These are phyloP conservation scores for Ophiocordyceps camponoti-leonardi DNA, from an alignment of 2,329 filamentous ascomycete genomes.

Conservation along the genomic window DNA sequence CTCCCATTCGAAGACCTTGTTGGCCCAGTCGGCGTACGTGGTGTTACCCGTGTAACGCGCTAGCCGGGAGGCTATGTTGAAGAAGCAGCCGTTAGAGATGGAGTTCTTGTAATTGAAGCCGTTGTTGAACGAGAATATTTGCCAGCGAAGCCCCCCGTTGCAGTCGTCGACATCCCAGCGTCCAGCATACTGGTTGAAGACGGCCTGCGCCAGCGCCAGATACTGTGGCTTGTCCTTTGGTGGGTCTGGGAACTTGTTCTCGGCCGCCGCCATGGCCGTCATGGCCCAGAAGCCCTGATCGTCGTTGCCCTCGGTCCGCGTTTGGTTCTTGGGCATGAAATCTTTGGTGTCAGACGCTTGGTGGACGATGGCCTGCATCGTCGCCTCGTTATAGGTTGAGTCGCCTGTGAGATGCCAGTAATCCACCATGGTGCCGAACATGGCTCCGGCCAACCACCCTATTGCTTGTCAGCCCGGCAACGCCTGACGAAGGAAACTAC, in stretches of 20 bases:
- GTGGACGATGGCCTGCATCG: conserved; percentile 39
- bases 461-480: conserved; percentile 5
- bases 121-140: conserved; percentile 63
- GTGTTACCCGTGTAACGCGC: conserved; percentile 63
- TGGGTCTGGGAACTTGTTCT: conserved; percentile 58
- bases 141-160: conserved; percentile 66
- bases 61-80: conserved; percentile 52
- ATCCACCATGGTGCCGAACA: conserved; percentile 55
- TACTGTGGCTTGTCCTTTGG: conserved; percentile 44
- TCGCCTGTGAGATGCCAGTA: conserved; percentile 59
- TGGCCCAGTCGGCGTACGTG: conserved; percentile 64
- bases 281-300: conserved; percentile 79
- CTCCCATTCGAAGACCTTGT: conserved; percentile 53
- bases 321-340: conserved; percentile 53
- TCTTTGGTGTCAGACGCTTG: conserved; percentile 42
- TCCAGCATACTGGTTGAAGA: conserved; percentile 60
- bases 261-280: conserved; percentile 61
- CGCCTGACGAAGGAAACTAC: not conserved
- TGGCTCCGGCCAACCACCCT: conserved; percentile 56
- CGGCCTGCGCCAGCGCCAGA: conserved; percentile 61
- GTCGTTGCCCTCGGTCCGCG: conserved; percentile 47
- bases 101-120: conserved; percentile 55
- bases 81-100: conserved; percentile 53
- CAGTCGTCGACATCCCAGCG: conserved; percentile 53
- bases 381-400: conserved; percentile 42